These are phyloP conservation scores for Penicillium manginii DNA, from an alignment of 495 filamentous ascomycete genomes.

Conservation along the genomic window DNA sequence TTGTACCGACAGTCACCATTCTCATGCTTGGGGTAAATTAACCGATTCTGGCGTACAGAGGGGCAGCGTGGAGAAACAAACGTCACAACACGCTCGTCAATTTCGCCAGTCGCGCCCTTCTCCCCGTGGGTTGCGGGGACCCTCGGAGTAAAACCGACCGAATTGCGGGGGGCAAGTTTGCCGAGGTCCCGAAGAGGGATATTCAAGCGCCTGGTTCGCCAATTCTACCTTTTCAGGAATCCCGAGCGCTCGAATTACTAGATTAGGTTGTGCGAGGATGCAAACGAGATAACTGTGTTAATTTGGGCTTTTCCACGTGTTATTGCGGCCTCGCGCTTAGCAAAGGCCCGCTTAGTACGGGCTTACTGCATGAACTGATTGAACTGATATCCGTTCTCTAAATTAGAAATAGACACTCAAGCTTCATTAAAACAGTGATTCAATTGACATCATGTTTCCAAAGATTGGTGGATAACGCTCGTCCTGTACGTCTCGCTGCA, in stretches of 20 bases:
- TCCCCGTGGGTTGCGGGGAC: conserved; percentile 3
- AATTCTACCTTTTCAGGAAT: background rate
- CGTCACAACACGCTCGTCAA: conserved; percentile 7
- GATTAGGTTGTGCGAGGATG: background rate
- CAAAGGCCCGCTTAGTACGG: too few species aligned
- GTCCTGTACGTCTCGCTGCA: conserved; percentile 61
- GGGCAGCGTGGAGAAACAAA: conserved; percentile 17
- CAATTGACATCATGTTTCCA: conserved; percentile 27
- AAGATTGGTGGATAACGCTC: conserved; percentile 49
- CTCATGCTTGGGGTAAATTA: background rate
- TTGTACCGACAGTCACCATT: conserved; percentile 1
- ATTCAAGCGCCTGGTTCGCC: conserved; percentile 8
- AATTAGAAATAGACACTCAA: background rate
- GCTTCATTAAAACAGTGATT: background rate
- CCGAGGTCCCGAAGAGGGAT: conserved; percentile 17
- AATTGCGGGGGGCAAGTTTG: conserved; percentile 13
- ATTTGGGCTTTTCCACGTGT: too few species aligned
- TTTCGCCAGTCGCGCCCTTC: background rate
- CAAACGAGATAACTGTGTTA: too few species aligned
- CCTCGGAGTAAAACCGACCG: conserved; percentile 14
- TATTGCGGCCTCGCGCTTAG: too few species aligned
- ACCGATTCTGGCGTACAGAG: conserved; percentile 14
- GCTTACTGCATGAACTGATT: too few species aligned
- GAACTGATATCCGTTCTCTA: background rate
- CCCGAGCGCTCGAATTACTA: background rate